Conservation (phyloP, 192 early-diverging fungal genomes). For the Coemansia sp. region DNA sequence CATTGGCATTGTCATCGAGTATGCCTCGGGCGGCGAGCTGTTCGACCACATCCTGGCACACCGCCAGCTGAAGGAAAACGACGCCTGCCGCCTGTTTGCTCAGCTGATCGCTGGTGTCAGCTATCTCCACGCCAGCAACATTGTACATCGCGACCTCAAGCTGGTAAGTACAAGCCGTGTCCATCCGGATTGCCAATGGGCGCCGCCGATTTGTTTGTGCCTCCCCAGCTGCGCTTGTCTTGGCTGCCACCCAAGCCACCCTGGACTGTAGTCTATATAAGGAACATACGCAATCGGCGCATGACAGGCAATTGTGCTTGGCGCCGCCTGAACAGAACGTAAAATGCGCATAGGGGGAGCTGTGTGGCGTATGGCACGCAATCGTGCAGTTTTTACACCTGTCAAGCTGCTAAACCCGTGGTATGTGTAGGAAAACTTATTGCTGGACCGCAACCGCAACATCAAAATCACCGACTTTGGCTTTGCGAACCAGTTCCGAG, state of each 20-base stretch:
- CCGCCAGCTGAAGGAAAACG: slow-evolving; percentile 86
- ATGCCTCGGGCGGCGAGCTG: slow-evolving; percentile 93
- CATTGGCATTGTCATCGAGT: slow-evolving; percentile 97
- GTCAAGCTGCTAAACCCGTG: neutral
- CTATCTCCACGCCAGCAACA: slow-evolving; percentile 89
- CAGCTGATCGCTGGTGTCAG: slow-evolving; percentile 87
- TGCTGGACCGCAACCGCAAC: slow-evolving; percentile 87
- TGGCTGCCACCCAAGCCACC: slow-evolving; percentile 1
- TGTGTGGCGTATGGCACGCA: too few relatives aligned
- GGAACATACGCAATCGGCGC: too few relatives aligned
- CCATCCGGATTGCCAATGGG: neutral
- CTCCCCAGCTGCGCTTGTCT: too few relatives aligned
- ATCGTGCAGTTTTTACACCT: neutral
- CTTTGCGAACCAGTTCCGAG: slow-evolving; percentile 87
- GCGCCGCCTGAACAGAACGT: too few relatives aligned
- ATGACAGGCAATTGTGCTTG: too few relatives aligned
- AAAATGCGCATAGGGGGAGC: too few relatives aligned
- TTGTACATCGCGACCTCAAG: slow-evolving; percentile 97
- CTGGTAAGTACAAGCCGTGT: slow-evolving; percentile 58
- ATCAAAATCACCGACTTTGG: slow-evolving; percentile 99
- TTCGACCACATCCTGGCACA: slow-evolving; percentile 97
- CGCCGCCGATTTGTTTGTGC: too few relatives aligned
- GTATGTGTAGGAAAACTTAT: slow-evolving; percentile 76
- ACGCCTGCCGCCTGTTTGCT: slow-evolving; percentile 88
- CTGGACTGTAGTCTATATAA: neutral